Conservation (phyloP, 495 filamentous ascomycete species). For the Aspergillus panamensis region DNA sequence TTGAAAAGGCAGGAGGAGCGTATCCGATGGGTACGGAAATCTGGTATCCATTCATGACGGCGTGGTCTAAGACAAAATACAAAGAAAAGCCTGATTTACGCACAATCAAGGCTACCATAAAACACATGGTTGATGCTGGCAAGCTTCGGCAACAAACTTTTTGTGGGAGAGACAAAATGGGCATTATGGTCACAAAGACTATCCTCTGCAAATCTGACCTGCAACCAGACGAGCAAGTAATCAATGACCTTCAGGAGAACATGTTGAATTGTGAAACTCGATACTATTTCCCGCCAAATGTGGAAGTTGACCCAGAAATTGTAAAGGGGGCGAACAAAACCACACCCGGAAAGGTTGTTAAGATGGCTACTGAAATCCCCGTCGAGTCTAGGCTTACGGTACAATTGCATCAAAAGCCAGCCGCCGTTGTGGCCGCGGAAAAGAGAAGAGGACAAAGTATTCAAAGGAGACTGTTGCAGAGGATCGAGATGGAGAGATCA, state of each 20-base stretch:
- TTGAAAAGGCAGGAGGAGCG: conserved; percentile 65
- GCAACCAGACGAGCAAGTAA: conserved; percentile 43
- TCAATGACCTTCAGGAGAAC: conserved; percentile 51
- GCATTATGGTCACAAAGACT: conserved; percentile 52
- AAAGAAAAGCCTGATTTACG: conserved; percentile 48
- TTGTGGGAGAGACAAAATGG: conserved; percentile 52
- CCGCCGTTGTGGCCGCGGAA: conserved; percentile 29
- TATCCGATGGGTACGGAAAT: conserved; percentile 73
- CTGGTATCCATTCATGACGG: conserved; percentile 61
- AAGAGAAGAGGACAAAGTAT: conserved; percentile 27
- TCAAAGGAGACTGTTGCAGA: conserved; percentile 30
- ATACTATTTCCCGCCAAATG: conserved; percentile 33
- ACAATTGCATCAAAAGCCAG: conserved; percentile 40
- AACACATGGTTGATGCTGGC: conserved; percentile 55
- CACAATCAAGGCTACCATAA: conserved; percentile 55
- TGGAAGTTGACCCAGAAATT: conserved; percentile 31
- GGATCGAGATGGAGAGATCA: conserved; percentile 19
- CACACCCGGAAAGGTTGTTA: conserved; percentile 7
- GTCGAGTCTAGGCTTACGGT: conserved; percentile 35
- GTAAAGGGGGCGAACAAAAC: conserved; percentile 21
- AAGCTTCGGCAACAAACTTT: conserved; percentile 61
- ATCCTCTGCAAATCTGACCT: conserved; percentile 51
- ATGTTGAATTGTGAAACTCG: conserved; percentile 41
- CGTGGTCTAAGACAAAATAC: conserved; percentile 53
- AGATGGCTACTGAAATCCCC: conserved; percentile 22